Percentiles rank a stretch among this genome's conserved stretches.
phyloP scores from a whole-genome alignment of 805 yeast species.

The Lachancea kluyveri region DNA sequence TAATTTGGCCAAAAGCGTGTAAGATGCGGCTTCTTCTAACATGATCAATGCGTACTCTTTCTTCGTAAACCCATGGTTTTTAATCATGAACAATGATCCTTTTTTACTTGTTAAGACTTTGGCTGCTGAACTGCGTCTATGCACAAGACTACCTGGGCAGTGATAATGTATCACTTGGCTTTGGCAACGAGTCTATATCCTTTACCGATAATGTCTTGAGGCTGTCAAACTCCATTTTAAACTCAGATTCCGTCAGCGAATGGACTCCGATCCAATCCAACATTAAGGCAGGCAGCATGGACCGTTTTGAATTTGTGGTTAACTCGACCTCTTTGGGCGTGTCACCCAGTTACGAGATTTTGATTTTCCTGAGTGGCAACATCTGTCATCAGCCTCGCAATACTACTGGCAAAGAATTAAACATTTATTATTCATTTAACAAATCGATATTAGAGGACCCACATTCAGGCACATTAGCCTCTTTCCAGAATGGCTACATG shows the following conservation, averaged over 20 bases:
- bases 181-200: too few species aligned
- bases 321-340: slow-evolving; percentile 13
- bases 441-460: slow-evolving; percentile 16
- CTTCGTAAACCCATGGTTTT: too few species aligned
- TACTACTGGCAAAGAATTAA: slow-evolving; percentile 10
- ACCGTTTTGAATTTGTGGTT: slow-evolving; percentile 21
- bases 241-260: slow-evolving; percentile 26
- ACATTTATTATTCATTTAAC: slow-evolving; percentile 25
- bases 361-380: slow-evolving; percentile 32
- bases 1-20: too few species aligned
- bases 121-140: too few species aligned
- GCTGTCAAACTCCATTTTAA: slow-evolving; percentile 12
- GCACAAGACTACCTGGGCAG: too few species aligned
- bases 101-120: too few species aligned
- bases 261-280: slow-evolving; percentile 30
- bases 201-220: too few species aligned
- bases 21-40: too few species aligned
- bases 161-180: too few species aligned
- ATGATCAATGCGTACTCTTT: too few species aligned
- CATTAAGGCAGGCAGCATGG: slow-evolving; percentile 20
- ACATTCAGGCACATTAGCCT: slow-evolving; percentile 9
- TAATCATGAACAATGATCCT: too few species aligned
- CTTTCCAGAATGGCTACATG: slow-evolving; percentile 25
- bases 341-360: slow-evolving; percentile 17
- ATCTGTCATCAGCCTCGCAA: slow-evolving; percentile 26